Evolutionary conservation across 768 basidiomycete species (phyloP).

Genomic region (Kwoniella dendrophila): DNA sequence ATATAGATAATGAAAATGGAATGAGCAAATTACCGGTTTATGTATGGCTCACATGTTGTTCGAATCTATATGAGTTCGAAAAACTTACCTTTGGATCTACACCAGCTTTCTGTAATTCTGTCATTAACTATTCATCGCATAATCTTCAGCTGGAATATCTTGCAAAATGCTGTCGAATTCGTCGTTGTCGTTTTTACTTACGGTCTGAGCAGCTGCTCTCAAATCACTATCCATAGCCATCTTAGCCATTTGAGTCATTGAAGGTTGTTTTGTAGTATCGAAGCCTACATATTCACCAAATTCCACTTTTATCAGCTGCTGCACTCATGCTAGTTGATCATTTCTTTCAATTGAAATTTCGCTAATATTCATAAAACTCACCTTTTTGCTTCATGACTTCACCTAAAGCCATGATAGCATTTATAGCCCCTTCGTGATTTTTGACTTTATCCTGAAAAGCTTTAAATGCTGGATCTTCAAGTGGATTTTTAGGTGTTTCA

Average conservation of each 20-base stretch:
- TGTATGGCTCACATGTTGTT: not conserved
- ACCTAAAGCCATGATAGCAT: slow-evolving; percentile 41
- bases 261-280: slow-evolving; percentile 41
- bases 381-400: slow-evolving; percentile 47
- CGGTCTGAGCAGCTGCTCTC: slow-evolving; percentile 38
- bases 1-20: not conserved
- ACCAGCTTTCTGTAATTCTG: slow-evolving; percentile 45
- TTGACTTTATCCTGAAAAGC: slow-evolving; percentile 40
- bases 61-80: not conserved
- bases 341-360: not conserved
- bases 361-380: slow-evolving; percentile 20
- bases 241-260: slow-evolving; percentile 43
- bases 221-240: slow-evolving; percentile 47
- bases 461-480: slow-evolving; percentile 34
- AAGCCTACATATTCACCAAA: slow-evolving; percentile 28
- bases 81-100: slow-evolving; percentile 37
- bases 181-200: too few relatives aligned
- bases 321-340: not conserved
- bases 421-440: slow-evolving; percentile 39
- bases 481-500: slow-evolving; percentile 35
- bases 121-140: slow-evolving; percentile 30
- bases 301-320: not conserved
- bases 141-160: not conserved
- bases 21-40: not conserved
- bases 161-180: too few relatives aligned